These are phyloP conservation scores for Dactylis glomerata DNA, from an alignment of 176 grass and related monocot genomes.

Conservation along the genomic window DNA sequence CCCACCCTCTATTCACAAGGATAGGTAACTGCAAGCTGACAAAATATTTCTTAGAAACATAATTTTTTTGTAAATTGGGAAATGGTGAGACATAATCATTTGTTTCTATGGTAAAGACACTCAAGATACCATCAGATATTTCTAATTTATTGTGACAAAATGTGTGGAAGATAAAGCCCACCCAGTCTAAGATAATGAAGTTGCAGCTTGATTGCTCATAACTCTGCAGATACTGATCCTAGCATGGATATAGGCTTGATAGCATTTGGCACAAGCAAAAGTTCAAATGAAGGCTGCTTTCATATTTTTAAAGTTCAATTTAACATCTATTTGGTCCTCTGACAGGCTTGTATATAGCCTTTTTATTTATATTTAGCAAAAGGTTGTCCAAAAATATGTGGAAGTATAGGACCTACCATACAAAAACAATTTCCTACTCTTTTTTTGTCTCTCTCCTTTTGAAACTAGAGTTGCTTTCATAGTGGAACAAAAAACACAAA, in stretches of 20 bases:
- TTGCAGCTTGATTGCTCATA: not conserved
- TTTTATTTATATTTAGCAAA: conserved; percentile 1
- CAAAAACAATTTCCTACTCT: not conserved
- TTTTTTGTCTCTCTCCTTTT: not conserved
- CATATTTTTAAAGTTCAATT: not conserved
- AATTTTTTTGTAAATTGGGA: not conserved
- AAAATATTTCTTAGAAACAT: conserved; percentile 53
- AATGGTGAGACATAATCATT: not conserved
- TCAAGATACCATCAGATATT: not conserved
- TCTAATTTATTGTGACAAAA: not conserved
- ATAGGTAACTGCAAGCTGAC: conserved; percentile 82
- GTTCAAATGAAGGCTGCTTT: not conserved
- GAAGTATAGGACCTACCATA: not conserved
- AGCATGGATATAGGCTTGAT: not conserved
- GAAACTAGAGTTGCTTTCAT: not conserved
- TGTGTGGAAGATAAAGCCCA: not conserved
- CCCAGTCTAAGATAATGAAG: not conserved
- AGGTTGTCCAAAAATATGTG: not conserved
- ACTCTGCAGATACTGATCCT: not conserved
- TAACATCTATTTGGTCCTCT: not conserved
- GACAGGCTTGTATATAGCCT: not conserved
- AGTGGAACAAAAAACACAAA: not conserved
- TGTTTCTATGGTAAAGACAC: not conserved
- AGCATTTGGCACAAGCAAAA: not conserved
- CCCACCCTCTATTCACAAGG: conserved; percentile 97